phyloP scores from a whole-genome alignment of 495 filamentous ascomycete genomes.

The Tricharina praecox region DNA sequence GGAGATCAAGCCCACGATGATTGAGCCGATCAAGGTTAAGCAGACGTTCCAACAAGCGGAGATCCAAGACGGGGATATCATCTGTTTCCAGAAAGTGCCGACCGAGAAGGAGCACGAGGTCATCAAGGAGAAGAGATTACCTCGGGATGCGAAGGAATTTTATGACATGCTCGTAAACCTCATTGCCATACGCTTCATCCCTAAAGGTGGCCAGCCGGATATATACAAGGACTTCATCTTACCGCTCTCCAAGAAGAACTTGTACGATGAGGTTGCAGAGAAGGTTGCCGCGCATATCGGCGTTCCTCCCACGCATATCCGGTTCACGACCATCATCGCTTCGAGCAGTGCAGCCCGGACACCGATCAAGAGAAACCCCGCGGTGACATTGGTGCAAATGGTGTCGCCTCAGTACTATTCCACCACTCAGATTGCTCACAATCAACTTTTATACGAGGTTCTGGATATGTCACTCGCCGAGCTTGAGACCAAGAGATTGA shows the following conservation, averaged over 20 bases:
- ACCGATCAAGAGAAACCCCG: conserved; percentile 53
- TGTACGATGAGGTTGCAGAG: conserved; percentile 71
- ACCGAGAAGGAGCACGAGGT: conserved; percentile 40
- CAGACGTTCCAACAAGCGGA: conserved; percentile 74
- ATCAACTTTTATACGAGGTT: conserved; percentile 77
- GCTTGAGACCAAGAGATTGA: conserved; percentile 68
- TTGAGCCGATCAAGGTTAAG: conserved; percentile 84
- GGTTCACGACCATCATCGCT: conserved; percentile 70
- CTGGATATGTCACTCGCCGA: conserved; percentile 87
- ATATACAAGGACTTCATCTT: conserved; percentile 47
- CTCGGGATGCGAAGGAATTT: conserved; percentile 53
- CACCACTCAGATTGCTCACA: conserved; percentile 31
- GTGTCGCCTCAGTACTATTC: conserved; percentile 44
- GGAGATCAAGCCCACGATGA: conserved; percentile 96
- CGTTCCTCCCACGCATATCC: conserved; percentile 70
- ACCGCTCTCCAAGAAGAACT: conserved; percentile 67
- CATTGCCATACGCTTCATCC: conserved; percentile 50
- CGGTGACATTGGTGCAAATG: conserved; percentile 50
- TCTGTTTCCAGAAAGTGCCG: conserved; percentile 67
- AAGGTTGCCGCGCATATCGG: conserved; percentile 66
- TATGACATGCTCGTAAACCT: conserved; percentile 86
- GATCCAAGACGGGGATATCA: conserved; percentile 92
- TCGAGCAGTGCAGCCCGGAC: conserved; percentile 55
- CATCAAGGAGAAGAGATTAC: background rate
- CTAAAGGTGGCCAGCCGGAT: conserved; percentile 36